Conservation (phyloP, 1,139 yeast genomes). For the Taphrina betulina region DNA sequence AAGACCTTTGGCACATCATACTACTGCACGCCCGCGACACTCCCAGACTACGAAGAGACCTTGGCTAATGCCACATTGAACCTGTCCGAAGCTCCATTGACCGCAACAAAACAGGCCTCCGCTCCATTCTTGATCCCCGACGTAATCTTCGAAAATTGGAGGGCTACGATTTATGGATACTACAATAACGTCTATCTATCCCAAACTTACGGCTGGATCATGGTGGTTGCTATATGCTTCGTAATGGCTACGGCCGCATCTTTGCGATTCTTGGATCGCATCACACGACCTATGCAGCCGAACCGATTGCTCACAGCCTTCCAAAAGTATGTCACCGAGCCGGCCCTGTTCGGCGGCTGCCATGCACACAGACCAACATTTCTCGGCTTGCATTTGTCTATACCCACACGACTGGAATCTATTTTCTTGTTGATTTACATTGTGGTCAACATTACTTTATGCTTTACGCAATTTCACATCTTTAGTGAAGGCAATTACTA, state of each 20-base stretch:
- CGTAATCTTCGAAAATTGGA: not conserved
- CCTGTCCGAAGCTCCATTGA: not conserved
- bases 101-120: not conserved
- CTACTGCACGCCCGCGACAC: not conserved
- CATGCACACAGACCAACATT: conserved; percentile 13
- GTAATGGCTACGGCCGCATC: conserved; percentile 3
- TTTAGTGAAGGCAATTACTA: conserved; percentile 16
- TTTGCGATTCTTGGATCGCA: not conserved
- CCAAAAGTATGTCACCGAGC: conserved; percentile 33
- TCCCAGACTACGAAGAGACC: conserved; percentile 5
- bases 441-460: conserved; percentile 47
- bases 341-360: conserved; percentile 33
- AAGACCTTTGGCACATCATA: not conserved
- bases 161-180: not conserved
- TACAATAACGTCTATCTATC: conserved; percentile 8
- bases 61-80: conserved; percentile 6
- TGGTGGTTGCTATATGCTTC: conserved; percentile 4
- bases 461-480: conserved; percentile 24
- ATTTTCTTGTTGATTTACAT: conserved; percentile 53
- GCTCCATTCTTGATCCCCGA: conserved; percentile 7
- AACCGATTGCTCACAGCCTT: not conserved
- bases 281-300: not conserved
- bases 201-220: conserved; percentile 8
- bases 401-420: conserved; percentile 66
- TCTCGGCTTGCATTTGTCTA: conserved; percentile 11